Percentiles rank a stretch among this genome's conserved stretches.
These are phyloP conservation scores for Globisporangium uncinulatum DNA, from an alignment of 352 stramenopile species.

Conservation along the genomic window DNA sequence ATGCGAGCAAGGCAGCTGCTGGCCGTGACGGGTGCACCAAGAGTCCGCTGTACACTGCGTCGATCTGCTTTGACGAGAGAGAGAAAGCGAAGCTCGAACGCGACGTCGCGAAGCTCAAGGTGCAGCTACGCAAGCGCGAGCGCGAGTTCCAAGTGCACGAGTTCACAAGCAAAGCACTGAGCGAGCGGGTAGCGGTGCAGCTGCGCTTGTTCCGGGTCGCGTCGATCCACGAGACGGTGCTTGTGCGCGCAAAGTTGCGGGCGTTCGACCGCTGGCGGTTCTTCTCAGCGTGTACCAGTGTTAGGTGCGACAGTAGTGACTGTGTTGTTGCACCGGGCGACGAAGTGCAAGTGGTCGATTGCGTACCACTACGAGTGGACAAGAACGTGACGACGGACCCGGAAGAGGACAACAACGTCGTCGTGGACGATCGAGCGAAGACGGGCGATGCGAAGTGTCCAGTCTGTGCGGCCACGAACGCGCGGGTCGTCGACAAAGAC, in stretches of 20 bases:
- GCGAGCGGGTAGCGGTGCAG: conserved; percentile 8
- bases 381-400: conserved; percentile 8
- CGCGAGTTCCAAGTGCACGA: conserved; percentile 21
- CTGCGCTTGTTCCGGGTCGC: conserved; percentile 35
- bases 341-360: background rate
- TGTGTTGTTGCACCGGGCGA: background rate
- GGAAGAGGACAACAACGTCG: conserved; percentile 9
- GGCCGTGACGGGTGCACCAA: background rate
- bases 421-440: too few species aligned
- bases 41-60: conserved; percentile 13
- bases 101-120: conserved; percentile 31
- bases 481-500: background rate
- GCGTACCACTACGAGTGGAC: background rate
- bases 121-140: conserved; percentile 29
- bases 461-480: background rate
- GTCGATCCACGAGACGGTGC: conserved; percentile 20
- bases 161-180: conserved; percentile 5
- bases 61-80: conserved; percentile 20
- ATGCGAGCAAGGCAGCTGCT: background rate
- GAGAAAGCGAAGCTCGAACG: conserved; percentile 34
- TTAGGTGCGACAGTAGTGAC: background rate
- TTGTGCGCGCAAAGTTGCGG: conserved; percentile 17
- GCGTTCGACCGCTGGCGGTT: conserved; percentile 32
- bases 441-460: background rate
- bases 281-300: conserved; percentile 1